phyloP scores from a whole-genome alignment of 2,329 filamentous ascomycete species.

The Diaporthe humulicola region DNA sequence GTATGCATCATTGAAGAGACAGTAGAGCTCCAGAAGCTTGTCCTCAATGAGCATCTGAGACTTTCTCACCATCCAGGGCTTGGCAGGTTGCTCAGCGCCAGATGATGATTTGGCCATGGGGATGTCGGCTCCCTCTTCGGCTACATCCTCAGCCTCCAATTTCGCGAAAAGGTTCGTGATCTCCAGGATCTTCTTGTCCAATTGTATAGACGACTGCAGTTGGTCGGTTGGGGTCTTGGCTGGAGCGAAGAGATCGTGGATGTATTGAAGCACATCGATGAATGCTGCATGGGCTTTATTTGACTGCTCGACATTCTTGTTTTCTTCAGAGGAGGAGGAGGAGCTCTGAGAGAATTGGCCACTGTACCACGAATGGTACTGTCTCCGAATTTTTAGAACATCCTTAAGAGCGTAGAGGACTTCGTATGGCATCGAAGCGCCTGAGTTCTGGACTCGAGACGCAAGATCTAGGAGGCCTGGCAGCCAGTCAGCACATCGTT shows the following conservation, averaged over 20 bases:
- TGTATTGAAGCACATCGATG: neutral
- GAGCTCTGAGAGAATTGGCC: neutral
- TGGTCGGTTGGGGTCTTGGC: neutral
- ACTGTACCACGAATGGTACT: slow-evolving; percentile 9
- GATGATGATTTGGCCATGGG: too few species aligned
- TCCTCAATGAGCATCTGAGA: neutral
- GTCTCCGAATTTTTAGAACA: neutral
- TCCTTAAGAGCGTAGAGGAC: neutral
- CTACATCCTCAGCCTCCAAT: neutral
- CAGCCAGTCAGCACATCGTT: neutral
- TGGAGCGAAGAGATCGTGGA: neutral
- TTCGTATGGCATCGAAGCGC: neutral
- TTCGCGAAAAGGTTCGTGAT: neutral
- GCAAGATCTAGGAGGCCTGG: neutral
- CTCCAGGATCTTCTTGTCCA: neutral
- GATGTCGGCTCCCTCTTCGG: too few species aligned
- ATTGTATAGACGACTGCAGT: neutral
- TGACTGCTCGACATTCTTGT: neutral
- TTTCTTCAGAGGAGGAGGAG: neutral
- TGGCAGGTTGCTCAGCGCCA: neutral
- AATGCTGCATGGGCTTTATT: neutral
- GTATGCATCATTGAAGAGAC: neutral
- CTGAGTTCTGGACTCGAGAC: neutral
- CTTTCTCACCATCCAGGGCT: neutral
- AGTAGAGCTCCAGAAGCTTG: neutral